phyloP scores from a whole-genome alignment of 2,329 filamentous ascomycete species.

The Fusarium torreyae region DNA sequence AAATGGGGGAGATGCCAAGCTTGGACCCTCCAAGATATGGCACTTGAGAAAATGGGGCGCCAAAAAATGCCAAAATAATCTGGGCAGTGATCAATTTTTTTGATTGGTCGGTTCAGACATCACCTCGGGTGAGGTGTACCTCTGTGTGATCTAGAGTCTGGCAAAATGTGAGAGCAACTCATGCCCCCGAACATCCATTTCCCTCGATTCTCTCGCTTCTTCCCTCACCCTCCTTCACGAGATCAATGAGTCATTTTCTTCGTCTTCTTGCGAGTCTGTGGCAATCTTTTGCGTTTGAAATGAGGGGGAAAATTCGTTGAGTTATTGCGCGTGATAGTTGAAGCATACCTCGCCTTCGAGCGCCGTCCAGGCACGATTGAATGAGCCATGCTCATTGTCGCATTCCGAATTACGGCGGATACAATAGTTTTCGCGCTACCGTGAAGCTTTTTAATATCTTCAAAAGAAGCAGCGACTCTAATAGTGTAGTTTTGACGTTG shows the following conservation, averaged over 20 bases:
- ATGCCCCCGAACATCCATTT: conserved; percentile 51
- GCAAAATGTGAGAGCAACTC: conserved; percentile 50
- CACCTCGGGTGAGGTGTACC: conserved; percentile 55
- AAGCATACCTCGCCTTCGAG: conserved; percentile 28
- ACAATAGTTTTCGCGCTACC: conserved; percentile 9
- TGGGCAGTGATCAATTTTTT: conserved; percentile 56
- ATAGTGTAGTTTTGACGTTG: conserved; percentile 29
- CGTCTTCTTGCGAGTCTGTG: conserved; percentile 35
- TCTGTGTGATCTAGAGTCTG: conserved; percentile 54
- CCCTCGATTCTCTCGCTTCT: conserved; percentile 49
- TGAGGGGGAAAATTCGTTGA: conserved; percentile 29
- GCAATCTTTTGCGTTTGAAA: conserved; percentile 45
- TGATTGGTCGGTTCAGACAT: conserved; percentile 57
- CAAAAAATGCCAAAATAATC: conserved; percentile 55
- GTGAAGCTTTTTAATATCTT: conserved; percentile 31
- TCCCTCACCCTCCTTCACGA: conserved; percentile 50
- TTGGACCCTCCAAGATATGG: conserved; percentile 47
- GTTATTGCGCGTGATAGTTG: conserved; percentile 36
- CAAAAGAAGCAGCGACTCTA: conserved; percentile 31
- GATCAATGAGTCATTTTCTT: conserved; percentile 53
- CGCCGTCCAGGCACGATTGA: conserved; percentile 36
- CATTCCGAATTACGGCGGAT: conserved; percentile 51
- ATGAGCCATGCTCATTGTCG: conserved; percentile 51
- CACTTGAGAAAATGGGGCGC: conserved; percentile 53
- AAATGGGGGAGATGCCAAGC: conserved; percentile 42